phyloP scores from a whole-genome alignment of 768 basidiomycete species.

The Flagelloscypha sp. region DNA sequence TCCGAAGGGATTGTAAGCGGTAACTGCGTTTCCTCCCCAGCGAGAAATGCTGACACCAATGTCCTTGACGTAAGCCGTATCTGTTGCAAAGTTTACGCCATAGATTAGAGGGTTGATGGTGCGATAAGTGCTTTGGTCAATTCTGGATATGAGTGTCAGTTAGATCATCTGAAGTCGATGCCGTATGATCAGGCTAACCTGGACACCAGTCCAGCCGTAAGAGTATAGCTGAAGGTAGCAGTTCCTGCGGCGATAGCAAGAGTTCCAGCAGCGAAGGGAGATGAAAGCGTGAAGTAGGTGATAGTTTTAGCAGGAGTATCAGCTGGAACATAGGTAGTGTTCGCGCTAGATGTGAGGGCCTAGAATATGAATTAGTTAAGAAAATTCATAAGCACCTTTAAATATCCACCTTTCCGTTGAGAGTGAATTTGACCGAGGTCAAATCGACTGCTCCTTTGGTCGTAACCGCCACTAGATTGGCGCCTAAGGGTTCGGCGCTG shows the following conservation, averaged over 20 bases:
- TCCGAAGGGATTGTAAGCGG: constrained; percentile 44
- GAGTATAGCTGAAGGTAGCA: constrained; percentile 29
- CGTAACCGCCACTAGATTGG: constrained; percentile 41
- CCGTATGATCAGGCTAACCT: constrained; percentile 20
- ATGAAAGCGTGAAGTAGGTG: constrained; percentile 38
- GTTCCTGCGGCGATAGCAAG: constrained; percentile 34
- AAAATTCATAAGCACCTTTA: not conserved
- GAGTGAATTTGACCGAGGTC: constrained; percentile 24
- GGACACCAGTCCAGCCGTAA: constrained; percentile 35
- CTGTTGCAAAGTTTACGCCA: constrained; percentile 48
- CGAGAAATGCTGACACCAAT: constrained; percentile 43
- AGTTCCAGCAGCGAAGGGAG: constrained; percentile 30
- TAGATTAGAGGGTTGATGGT: constrained; percentile 43
- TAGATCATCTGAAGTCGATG: not conserved
- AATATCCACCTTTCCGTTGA: constrained; percentile 30
- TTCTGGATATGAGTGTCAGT: constrained; percentile 15
- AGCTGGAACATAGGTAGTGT: constrained; percentile 30
- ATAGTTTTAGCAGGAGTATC: constrained; percentile 40
- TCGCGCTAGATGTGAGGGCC: constrained; percentile 25
- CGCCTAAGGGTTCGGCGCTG: constrained; percentile 42
- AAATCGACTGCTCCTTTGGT: constrained; percentile 39
- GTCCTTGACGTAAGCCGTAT: constrained; percentile 34
- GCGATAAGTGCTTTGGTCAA: constrained; percentile 26
- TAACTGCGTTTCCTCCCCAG: constrained; percentile 50
- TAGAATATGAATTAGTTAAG: constrained; percentile 9